Base-by-base conservation (phyloP, 495 filamentous ascomycete species). In the Penicillium paradoxum region DNA sequence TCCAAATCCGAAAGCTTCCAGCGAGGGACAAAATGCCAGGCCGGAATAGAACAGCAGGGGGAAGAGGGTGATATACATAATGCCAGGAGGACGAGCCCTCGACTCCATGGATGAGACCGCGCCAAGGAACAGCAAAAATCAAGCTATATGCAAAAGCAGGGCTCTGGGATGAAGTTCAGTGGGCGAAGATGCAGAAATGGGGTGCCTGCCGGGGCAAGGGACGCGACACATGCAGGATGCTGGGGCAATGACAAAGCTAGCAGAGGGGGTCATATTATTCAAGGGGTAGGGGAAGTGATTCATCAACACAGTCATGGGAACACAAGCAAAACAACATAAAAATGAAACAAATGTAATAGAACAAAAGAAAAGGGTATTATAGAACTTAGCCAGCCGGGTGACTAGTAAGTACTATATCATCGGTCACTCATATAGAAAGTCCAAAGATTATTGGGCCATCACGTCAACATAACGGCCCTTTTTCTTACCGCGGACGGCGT, bases 381-480 rank as follows among this genome's bases (percentile, higher is more conserved):
- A 58, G 54, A 54, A 48, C 58, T 24, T 43, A 42, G 14, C 17
- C 44, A 9, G 32, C 38, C 51, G 33, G 18, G 21, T 24, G 38
- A 42, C 47, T 27, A 11, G 36, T 9, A 37, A 41, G 41, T 6
- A 51, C 40, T 37, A 49, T 22, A 52, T 51, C 50, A 45, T 39
- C 37, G 32, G 38, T 22, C 15, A 40, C 25, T 32, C 22, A 25
- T 17, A 18, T 19, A 18, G n/a, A n/a, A 37, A 15, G 13, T 30
- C 42, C 40, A 34, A 39, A 29, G 41, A 39, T 66, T 54, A 76
- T 55, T 73, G 63, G 2, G 84, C 87, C 91, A 97, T 96, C 52
- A 96, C 89, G 79, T 97, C 91, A 19, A 97, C 81, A 79, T 97
- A 97, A 38, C 88, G 83, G 3, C 84, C 83, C 75, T 88, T 95